These are phyloP conservation scores for Cryptococcus deneoformans DNA, from an alignment of 1,284 basidiomycete genomes.

Conservation along the genomic window DNA sequence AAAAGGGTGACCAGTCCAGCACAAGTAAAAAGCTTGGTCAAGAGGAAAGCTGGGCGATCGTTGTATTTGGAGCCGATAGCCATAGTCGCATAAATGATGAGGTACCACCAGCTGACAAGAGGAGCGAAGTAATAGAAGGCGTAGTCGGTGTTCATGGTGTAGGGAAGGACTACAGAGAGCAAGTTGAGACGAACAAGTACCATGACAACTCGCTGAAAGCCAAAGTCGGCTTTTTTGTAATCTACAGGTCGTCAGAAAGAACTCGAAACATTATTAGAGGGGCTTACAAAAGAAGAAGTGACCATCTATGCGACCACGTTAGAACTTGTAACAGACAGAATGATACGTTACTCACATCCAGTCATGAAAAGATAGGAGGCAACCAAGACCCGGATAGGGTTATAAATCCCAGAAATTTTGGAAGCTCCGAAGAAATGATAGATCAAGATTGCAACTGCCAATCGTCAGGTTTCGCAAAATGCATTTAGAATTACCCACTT, in stretches of 20 bases:
- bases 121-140: conserved; percentile 85
- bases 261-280: conserved; percentile 42
- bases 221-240: conserved; percentile 79
- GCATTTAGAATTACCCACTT: conserved; percentile 54
- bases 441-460: conserved; percentile 72
- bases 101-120: conserved; percentile 64
- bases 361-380: conserved; percentile 75
- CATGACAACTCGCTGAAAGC: conserved; percentile 69
- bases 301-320: conserved; percentile 6
- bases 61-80: conserved; percentile 68
- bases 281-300: neutral
- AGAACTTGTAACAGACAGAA: neutral
- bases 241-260: conserved; percentile 58
- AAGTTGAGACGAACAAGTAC: conserved; percentile 78
- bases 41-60: conserved; percentile 62
- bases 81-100: conserved; percentile 80
- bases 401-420: conserved; percentile 84
- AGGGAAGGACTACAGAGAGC: conserved; percentile 73
- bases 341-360: conserved; percentile 44
- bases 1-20: conserved; percentile 62
- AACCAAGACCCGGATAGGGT: conserved; percentile 79
- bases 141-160: conserved; percentile 87
- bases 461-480: conserved; percentile 5
- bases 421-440: conserved; percentile 87
- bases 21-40: conserved; percentile 66